Conservation (phyloP, 495 filamentous ascomycete genomes). For the Pseudevernia furfuracea region DNA sequence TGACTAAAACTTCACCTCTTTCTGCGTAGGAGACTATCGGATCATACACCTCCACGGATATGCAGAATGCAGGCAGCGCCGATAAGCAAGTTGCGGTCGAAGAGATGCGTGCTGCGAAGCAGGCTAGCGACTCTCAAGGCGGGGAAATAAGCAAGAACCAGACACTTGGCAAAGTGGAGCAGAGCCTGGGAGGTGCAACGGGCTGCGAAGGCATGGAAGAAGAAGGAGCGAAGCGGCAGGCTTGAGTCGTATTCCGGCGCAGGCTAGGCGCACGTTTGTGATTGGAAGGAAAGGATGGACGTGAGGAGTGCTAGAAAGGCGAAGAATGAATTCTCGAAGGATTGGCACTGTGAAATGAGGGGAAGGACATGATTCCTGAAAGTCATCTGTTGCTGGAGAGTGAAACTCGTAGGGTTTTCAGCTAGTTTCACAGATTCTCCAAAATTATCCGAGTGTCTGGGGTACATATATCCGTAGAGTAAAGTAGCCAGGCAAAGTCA, state of each 20-base stretch:
- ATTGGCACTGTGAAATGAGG: background rate
- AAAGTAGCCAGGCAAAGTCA: background rate
- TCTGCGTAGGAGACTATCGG: constrained; percentile 22
- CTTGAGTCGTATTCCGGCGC: background rate
- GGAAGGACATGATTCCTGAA: background rate
- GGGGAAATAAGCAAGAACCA: constrained; percentile 21
- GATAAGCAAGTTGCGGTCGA: constrained; percentile 25
- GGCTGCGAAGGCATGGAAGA: constrained; percentile 28
- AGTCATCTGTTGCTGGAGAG: background rate
- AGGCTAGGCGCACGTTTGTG: background rate
- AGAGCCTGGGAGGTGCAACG: constrained; percentile 21
- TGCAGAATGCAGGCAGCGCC: constrained; percentile 19
- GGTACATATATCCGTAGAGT: too few species aligned
- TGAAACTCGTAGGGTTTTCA: background rate
- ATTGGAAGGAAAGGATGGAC: background rate
- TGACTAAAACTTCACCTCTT: background rate
- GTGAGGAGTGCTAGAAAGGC: too few species aligned
- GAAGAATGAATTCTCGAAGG: background rate
- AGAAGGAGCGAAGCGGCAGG: constrained; percentile 23
- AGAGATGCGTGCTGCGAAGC: constrained; percentile 26
- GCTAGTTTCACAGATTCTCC: background rate
- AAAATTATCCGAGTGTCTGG: background rate
- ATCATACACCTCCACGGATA: constrained; percentile 24
- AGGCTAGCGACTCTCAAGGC: constrained; percentile 17
- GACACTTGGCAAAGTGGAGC: constrained; percentile 23